These are phyloP conservation scores for Penicillium sp. DNA, from an alignment of 2,329 filamentous ascomycete species.

Conservation along the genomic window DNA sequence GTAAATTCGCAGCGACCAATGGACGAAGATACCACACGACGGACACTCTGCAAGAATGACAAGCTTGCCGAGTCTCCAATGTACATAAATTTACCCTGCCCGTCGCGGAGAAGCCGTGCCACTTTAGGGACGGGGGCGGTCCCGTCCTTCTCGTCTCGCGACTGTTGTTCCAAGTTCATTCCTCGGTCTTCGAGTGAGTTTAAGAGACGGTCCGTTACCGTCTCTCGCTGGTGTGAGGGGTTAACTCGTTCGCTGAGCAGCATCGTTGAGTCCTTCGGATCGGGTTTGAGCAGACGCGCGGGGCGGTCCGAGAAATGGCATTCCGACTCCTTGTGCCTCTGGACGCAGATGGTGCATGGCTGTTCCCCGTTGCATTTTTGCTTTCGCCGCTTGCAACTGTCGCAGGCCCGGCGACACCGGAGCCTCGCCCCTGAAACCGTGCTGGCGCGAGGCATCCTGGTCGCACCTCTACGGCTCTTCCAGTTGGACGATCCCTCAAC, in stretches of 20 bases:
- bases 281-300: conserved; percentile 33
- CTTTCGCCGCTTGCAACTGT: conserved; percentile 48
- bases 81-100: conserved; percentile 54
- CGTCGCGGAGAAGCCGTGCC: conserved; percentile 50
- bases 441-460: conserved; percentile 32
- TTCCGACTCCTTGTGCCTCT: conserved; percentile 42
- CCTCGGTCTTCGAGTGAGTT: conserved; percentile 34
- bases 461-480: conserved; percentile 10
- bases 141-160: conserved; percentile 33
- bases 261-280: conserved; percentile 32
- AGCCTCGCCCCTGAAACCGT: conserved; percentile 32
- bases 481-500: conserved; percentile 9
- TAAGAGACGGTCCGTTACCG: conserved; percentile 35
- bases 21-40: conserved; percentile 49
- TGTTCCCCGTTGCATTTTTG: conserved; percentile 54
- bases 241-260: conserved; percentile 33
- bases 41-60: conserved; percentile 53
- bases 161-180: conserved; percentile 30
- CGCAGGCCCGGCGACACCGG: conserved; percentile 42
- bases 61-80: conserved; percentile 55
- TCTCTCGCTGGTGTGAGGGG: conserved; percentile 31
- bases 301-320: conserved; percentile 43
- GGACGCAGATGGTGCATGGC: conserved; percentile 52
- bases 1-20: conserved; percentile 45
- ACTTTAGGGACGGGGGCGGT: conserved; percentile 37